These are phyloP conservation scores for Hypoxylon sp. DNA, from an alignment of 2,329 filamentous ascomycete genomes.

Conservation along the genomic window DNA sequence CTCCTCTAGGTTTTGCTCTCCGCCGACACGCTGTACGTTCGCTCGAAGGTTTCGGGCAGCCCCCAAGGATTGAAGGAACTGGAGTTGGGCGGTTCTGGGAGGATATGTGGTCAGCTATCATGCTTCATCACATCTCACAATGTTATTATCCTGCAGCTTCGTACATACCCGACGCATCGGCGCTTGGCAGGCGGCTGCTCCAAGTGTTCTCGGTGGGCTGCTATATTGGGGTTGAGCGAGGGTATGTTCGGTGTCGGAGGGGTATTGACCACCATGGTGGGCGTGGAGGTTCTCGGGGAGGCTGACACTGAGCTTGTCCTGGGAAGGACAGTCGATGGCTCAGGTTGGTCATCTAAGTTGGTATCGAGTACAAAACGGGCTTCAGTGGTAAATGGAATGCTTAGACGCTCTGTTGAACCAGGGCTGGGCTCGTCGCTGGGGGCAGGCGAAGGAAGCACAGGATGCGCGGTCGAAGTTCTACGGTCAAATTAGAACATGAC, in stretches of 20 bases:
- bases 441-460: slow-evolving; percentile 70
- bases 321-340: slow-evolving; percentile 18
- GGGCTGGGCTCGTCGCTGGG: slow-evolving; percentile 71
- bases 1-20: slow-evolving; percentile 41
- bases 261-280: slow-evolving; percentile 43
- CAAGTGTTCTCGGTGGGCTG: slow-evolving; percentile 18
- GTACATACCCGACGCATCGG: slow-evolving; percentile 45
- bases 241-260: slow-evolving; percentile 43
- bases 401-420: slow-evolving; percentile 49
- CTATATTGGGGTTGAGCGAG: slow-evolving; percentile 9
- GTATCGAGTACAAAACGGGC: slow-evolving; percentile 46
- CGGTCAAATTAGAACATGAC: slow-evolving; percentile 12
- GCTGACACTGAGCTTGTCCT: slow-evolving; percentile 26
- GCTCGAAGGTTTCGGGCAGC: slow-evolving; percentile 30
- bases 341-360: slow-evolving; percentile 20
- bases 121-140: not conserved
- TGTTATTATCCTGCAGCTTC: not conserved
- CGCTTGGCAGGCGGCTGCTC: slow-evolving; percentile 44
- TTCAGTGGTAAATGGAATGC: slow-evolving; percentile 39
- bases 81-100: slow-evolving; percentile 34
- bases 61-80: slow-evolving; percentile 37
- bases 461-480: slow-evolving; percentile 42
- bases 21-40: slow-evolving; percentile 32
- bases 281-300: slow-evolving; percentile 24
- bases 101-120: slow-evolving; percentile 8